Evolutionary conservation across 305 asterid species (phyloP).

Genomic region (Fraxinus floribunda): DNA sequence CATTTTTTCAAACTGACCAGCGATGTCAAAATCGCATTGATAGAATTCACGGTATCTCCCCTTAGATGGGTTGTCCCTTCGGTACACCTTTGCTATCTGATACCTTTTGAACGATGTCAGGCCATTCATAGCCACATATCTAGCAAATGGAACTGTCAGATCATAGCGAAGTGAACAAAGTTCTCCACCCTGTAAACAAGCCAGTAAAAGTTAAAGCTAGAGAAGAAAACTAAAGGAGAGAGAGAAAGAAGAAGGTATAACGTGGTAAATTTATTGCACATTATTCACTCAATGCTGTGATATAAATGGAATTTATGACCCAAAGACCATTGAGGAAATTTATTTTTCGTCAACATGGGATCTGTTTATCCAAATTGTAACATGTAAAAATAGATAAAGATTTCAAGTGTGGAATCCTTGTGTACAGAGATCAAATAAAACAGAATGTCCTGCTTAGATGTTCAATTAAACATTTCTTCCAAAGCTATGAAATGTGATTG

Average conservation of each 20-base stretch:
- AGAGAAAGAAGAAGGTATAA: background rate
- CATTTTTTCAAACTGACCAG: constrained; percentile 92
- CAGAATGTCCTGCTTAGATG: background rate
- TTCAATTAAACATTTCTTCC: background rate
- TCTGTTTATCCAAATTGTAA: constrained; percentile 3
- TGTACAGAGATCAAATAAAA: constrained; percentile 12
- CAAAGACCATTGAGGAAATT: background rate
- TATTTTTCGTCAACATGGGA: background rate
- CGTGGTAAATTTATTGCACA: background rate
- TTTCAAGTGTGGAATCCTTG: background rate
- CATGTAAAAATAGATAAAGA: background rate
- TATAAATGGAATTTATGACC: background rate
- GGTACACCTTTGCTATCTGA: constrained; percentile 93
- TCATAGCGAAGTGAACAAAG: constrained; percentile 95
- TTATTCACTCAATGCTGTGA: background rate
- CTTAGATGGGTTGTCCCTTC: constrained; percentile 94
- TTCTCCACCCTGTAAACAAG: constrained; percentile 85
- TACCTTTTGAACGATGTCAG: constrained; percentile 83
- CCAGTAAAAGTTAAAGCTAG: background rate
- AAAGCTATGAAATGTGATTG: background rate
- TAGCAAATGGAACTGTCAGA: constrained; percentile 87
- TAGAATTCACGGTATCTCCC: constrained; percentile 97
- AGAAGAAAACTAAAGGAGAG: background rate
- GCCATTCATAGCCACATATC: constrained; percentile 91
- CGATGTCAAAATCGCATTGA: constrained; percentile 93